These are phyloP conservation scores for Sindora glabra DNA, from an alignment of 306 rosid species.

Conservation along the genomic window DNA sequence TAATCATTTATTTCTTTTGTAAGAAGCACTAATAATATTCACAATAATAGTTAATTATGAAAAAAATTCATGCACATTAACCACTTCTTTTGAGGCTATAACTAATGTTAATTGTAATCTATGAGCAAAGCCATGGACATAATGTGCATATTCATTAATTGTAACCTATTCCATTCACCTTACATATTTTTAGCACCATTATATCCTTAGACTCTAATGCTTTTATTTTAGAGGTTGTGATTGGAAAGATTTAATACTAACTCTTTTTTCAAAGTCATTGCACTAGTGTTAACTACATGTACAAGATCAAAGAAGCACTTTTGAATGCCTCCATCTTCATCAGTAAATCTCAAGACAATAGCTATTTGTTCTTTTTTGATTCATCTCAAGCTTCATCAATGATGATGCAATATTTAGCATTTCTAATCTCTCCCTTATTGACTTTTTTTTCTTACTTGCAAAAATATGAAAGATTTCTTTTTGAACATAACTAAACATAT, in stretches of 20 bases:
- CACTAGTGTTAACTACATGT: not conserved
- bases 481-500: too few species aligned
- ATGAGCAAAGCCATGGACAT: too few species aligned
- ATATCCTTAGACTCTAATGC: not conserved
- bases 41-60: not conserved
- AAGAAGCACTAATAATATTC: not conserved
- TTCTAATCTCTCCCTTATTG: too few species aligned
- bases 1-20: not conserved
- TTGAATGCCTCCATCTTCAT: not conserved
- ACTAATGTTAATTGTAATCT: too few species aligned
- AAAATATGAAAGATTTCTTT: too few species aligned
- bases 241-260: not conserved
- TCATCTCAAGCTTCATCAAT: not conserved
- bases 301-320: not conserved
- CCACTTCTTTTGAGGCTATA: not conserved
- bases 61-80: not conserved
- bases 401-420: too few species aligned
- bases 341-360: not conserved
- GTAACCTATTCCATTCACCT: not conserved
- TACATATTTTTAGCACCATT: conserved; percentile 1
- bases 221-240: not conserved
- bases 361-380: not conserved
- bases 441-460: too few species aligned
- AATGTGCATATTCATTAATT: not conserved
- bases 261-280: too few species aligned